Evolutionary conservation across 805 yeast genomes (phyloP), one percentile per base, ranked within the genome.

Genomic region (Debaryomyces castellii): DNA sequence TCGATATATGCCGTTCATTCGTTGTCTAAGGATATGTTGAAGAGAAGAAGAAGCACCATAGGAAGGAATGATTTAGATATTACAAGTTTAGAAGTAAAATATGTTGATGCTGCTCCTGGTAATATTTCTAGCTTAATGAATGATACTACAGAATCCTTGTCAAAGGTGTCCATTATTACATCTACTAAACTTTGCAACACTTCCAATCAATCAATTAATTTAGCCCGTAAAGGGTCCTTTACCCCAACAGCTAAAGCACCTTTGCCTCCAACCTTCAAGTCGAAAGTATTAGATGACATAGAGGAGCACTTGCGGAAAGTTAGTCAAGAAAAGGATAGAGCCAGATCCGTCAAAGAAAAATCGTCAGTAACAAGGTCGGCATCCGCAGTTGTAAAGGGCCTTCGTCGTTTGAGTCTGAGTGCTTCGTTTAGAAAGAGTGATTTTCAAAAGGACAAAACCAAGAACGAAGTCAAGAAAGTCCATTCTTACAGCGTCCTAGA

Each of bases 71-170:
- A 30, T 16, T 4, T n/a, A 21, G 38, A 44, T n/a, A 17, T 45
- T 10, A 45, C 48, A 1, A 45, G 48, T 25, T 28, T 45, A 22
- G 48, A 45, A 41, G 48, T 45, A 7, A 36, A 39, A 12, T 45
- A 45, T 37, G 38, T 14, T 14, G 40, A 37, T 23, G 30, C 8
- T 2, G 7, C 21, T 14, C 6, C 18, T 4, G 10, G 10, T 5
- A 21, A 22, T 2, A n/a, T 5, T 22, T 18, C 27, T 16, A 23
- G 23, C 8, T 22, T 21, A 21, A 23, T 14, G 9, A 23, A 23
- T 2, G 23, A 22, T 22, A 22, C 40, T 12, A 37, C 28, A 2
- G 20, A 37, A 8, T 22, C 40, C 5, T 23, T 23, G 5, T 37
- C 40, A 12, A 37, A 37, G 8, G 20, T 37, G 18, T 10, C 40